These are phyloP conservation scores for Dryas octopetala DNA, from an alignment of 306 rosid genomes.

Conservation along the genomic window DNA sequence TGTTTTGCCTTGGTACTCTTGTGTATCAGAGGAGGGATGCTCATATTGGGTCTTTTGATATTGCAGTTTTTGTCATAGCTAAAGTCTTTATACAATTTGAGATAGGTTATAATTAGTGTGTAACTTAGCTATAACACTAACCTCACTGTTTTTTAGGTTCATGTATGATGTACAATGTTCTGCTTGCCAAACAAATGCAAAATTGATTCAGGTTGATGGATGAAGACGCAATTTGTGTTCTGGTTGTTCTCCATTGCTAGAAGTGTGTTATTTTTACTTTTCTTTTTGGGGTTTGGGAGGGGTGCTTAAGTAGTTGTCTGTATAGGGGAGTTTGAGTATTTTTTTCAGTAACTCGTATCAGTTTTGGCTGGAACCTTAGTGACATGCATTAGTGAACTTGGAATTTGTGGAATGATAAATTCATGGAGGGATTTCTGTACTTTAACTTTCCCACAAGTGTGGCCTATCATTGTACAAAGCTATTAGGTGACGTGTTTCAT, in stretches of 20 bases:
- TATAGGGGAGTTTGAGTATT: too few species aligned
- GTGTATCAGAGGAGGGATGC: background rate
- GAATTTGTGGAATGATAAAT: too few species aligned
- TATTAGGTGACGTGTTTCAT: background rate
- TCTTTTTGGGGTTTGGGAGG: background rate
- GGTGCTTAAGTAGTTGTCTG: too few species aligned
- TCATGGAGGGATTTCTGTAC: too few species aligned
- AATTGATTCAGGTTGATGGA: background rate
- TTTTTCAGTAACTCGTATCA: too few species aligned
- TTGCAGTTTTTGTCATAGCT: background rate
- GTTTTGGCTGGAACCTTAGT: too few species aligned
- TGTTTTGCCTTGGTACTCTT: background rate
- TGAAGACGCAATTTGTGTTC: background rate
- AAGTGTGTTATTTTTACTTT: background rate
- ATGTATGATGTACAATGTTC: background rate
- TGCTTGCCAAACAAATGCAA: background rate
- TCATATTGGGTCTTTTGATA: background rate
- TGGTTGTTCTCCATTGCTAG: background rate
- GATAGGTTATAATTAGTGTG: background rate
- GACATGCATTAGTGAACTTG: too few species aligned
- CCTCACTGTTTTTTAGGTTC: constrained; percentile 5
- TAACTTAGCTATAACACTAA: background rate
- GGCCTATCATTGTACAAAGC: background rate
- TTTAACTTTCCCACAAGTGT: too few species aligned
- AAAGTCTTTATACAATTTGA: background rate